A percentile compares a stretch with the other conserved stretches of the same genome.
These are phyloP conservation scores for Clavariopsis aquatica DNA, from an alignment of 495 filamentous ascomycete species.

Conservation along the genomic window DNA sequence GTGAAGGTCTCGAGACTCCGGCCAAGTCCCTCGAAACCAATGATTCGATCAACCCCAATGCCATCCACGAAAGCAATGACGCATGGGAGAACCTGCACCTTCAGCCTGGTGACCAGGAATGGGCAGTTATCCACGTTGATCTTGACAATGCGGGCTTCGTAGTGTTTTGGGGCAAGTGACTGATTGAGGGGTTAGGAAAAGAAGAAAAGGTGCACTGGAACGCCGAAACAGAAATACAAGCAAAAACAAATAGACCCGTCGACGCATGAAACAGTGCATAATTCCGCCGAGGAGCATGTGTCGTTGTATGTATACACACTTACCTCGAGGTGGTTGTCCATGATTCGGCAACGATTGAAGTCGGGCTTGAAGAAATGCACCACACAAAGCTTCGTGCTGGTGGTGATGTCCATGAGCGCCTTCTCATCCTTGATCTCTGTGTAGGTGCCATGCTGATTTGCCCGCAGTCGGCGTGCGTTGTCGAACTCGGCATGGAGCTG, in stretches of 20 bases:
- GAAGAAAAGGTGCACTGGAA: too few relatives aligned
- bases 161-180: slow-evolving; percentile 61
- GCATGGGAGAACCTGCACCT: slow-evolving; percentile 70
- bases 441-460: slow-evolving; percentile 52
- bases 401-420: slow-evolving; percentile 67
- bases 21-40: slow-evolving; percentile 74
- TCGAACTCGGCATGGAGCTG: slow-evolving; percentile 67
- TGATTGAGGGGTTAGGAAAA: slow-evolving; percentile 29
- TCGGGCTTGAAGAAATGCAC: slow-evolving; percentile 78
- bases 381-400: slow-evolving; percentile 61
- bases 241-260: background rate
- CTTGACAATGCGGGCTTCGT: slow-evolving; percentile 67
- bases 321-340: slow-evolving; percentile 64
- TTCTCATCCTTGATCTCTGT: slow-evolving; percentile 65
- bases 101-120: slow-evolving; percentile 70
- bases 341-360: slow-evolving; percentile 69
- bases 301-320: slow-evolving; percentile 9
- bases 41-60: slow-evolving; percentile 63
- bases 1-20: slow-evolving; percentile 62
- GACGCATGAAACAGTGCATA: background rate
- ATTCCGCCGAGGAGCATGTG: background rate
- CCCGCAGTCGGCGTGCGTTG: slow-evolving; percentile 48
- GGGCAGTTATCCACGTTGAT: slow-evolving; percentile 73
- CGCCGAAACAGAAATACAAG: background rate
- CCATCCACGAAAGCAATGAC: slow-evolving; percentile 74